Percentiles rank a stretch among this genome's conserved stretches.
Evolutionary conservation across 192 early-diverging fungal genomes (phyloP).

Genomic region (Gaertneriomyces semiglobifer): DNA sequence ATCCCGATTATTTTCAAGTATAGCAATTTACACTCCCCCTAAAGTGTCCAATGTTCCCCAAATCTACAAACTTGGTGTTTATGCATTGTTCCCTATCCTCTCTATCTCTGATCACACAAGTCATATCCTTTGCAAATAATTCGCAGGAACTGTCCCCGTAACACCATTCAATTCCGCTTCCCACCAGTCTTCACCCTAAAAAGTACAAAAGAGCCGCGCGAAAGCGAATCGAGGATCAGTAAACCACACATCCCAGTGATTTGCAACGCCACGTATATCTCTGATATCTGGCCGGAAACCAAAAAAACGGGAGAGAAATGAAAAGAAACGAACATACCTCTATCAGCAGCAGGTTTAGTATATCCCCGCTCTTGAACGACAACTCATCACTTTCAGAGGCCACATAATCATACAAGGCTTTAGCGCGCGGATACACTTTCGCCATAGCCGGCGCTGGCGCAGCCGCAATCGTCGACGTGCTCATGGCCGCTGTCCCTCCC

Average conservation of each 20-base stretch:
- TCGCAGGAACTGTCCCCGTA: slow-evolving; percentile 88
- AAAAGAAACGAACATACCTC: slow-evolving; percentile 16
- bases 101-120: neutral
- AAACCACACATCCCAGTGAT: neutral
- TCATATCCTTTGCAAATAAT: slow-evolving; percentile 66
- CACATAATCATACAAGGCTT: slow-evolving; percentile 87
- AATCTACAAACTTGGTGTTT: too few relatives aligned
- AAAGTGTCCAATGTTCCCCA: too few relatives aligned
- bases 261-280: neutral
- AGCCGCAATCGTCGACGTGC: slow-evolving; percentile 17
- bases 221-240: neutral
- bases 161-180: slow-evolving; percentile 77
- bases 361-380: slow-evolving; percentile 83
- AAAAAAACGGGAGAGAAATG: neutral
- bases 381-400: slow-evolving; percentile 82
- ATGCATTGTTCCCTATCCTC: too few relatives aligned
- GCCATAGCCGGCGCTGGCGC: neutral
- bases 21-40: too few relatives aligned
- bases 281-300: neutral
- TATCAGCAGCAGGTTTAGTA: slow-evolving; percentile 72
- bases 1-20: too few relatives aligned
- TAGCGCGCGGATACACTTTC: slow-evolving; percentile 43
- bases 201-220: neutral
- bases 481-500: too few relatives aligned
- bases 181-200: slow-evolving; percentile 70